These are phyloP conservation scores for Quercus variabilis DNA, from an alignment of 306 rosid genomes.

Conservation along the genomic window DNA sequence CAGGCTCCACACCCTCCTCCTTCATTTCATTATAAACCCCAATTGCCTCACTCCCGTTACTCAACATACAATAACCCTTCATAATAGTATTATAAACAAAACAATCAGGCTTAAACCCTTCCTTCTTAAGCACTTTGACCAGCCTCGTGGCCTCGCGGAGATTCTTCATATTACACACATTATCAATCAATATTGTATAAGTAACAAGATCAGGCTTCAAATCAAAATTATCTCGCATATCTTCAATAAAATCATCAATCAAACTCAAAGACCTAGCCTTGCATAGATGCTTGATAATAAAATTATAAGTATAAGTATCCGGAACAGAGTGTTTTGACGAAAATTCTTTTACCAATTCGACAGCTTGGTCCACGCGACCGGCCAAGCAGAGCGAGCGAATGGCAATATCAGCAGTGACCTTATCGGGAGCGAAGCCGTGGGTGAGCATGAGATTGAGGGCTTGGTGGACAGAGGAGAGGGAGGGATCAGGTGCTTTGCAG, in stretches of 20 bases:
- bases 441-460: constrained; percentile 68
- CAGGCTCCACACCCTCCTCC: constrained; percentile 81
- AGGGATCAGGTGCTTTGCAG: constrained; percentile 35
- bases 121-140: constrained; percentile 54
- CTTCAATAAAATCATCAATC: constrained; percentile 53
- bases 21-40: constrained; percentile 74
- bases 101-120: constrained; percentile 85
- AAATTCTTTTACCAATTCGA: constrained; percentile 48
- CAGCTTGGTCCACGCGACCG: constrained; percentile 53
- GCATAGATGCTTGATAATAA: constrained; percentile 59
- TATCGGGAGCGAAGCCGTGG: constrained; percentile 52
- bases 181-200: constrained; percentile 78
- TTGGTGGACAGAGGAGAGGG: constrained; percentile 58
- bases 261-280: constrained; percentile 45
- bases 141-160: constrained; percentile 63
- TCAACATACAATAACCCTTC: constrained; percentile 80
- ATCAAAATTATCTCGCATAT: constrained; percentile 38
- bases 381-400: constrained; percentile 60
- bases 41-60: constrained; percentile 68
- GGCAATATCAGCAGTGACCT: constrained; percentile 58
- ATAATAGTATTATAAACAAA: constrained; percentile 71
- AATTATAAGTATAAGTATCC: constrained; percentile 66
- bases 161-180: constrained; percentile 68
- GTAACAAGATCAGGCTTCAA: constrained; percentile 79
- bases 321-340: constrained; percentile 49